phyloP scores from a whole-genome alignment of 2,329 filamentous ascomycete species.

The Eutypa lata region DNA sequence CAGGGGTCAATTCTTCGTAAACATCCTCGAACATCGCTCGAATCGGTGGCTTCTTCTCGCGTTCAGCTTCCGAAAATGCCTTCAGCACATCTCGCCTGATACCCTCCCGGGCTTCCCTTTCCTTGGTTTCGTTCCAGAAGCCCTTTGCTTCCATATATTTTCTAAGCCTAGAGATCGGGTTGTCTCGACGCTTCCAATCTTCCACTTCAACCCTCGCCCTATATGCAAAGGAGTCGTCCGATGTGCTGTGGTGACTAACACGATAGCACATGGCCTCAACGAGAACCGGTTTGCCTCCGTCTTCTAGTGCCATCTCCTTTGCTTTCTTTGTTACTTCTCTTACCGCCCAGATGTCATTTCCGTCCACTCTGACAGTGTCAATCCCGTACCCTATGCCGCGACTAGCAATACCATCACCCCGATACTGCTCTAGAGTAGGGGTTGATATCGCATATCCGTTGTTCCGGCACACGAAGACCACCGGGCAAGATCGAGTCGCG shows the following conservation, averaged over 20 bases:
- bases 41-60: constrained; percentile 73
- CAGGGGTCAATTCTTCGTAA: constrained; percentile 83
- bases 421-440: constrained; percentile 85
- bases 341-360: constrained; percentile 92
- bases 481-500: constrained; percentile 81
- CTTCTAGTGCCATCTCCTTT: constrained; percentile 71
- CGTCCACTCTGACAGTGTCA: constrained; percentile 86
- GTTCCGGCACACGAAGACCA: constrained; percentile 88
- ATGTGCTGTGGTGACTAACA: constrained; percentile 96
- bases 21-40: constrained; percentile 78
- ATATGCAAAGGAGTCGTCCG: constrained; percentile 95
- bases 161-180: constrained; percentile 77
- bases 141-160: constrained; percentile 87
- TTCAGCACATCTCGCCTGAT: constrained; percentile 73
- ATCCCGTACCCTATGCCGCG: constrained; percentile 90
- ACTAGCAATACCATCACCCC: constrained; percentile 85
- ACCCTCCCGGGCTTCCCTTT: constrained; percentile 66
- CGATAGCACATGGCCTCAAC: constrained; percentile 98
- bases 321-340: constrained; percentile 76
- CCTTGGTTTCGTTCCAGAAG: constrained; percentile 81
- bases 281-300: constrained; percentile 78
- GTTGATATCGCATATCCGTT: constrained; percentile 92
- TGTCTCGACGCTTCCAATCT: constrained; percentile 89
- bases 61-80: constrained; percentile 81
- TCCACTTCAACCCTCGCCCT: constrained; percentile 90